A percentile compares a stretch with the other conserved stretches of the same genome.
phyloP scores from a whole-genome alignment of 78 protist genomes.

The Corallochytrium limacisporum region DNA sequence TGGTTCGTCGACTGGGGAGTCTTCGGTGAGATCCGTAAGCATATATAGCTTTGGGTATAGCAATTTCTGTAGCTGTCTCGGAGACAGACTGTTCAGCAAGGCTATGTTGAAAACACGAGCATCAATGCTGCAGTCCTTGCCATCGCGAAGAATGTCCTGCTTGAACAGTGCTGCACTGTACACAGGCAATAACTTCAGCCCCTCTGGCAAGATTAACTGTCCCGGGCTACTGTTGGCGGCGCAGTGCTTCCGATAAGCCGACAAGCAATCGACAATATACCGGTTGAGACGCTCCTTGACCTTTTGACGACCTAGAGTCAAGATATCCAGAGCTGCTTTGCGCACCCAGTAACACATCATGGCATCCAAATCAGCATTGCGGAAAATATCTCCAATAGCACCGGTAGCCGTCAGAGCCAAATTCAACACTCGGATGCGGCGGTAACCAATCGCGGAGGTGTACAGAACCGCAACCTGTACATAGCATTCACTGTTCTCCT shows the following conservation, averaged over 20 bases:
- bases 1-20: no score
- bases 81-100: neutral
- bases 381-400: neutral
- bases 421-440: constrained; percentile 37
- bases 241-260: constrained; percentile 24
- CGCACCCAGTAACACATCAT: neutral
- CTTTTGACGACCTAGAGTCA: neutral
- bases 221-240: constrained; percentile 5
- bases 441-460: constrained; percentile 15
- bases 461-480: constrained; percentile 8
- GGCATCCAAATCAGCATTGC: constrained; percentile 15
- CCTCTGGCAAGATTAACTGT: constrained; percentile 50
- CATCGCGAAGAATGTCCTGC: neutral
- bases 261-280: neutral
- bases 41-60: neutral
- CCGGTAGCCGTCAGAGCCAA: neutral
- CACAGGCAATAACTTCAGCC: constrained; percentile 48
- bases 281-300: neutral
- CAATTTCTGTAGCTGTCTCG: neutral
- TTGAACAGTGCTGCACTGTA: constrained; percentile 2
- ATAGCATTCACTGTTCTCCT: neutral
- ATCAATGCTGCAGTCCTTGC: no score
- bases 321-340: neutral
- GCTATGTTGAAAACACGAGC: neutral
- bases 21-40: neutral